phyloP scores from a whole-genome alignment of 2,329 filamentous ascomycete genomes.

The Cercospora janseana region DNA sequence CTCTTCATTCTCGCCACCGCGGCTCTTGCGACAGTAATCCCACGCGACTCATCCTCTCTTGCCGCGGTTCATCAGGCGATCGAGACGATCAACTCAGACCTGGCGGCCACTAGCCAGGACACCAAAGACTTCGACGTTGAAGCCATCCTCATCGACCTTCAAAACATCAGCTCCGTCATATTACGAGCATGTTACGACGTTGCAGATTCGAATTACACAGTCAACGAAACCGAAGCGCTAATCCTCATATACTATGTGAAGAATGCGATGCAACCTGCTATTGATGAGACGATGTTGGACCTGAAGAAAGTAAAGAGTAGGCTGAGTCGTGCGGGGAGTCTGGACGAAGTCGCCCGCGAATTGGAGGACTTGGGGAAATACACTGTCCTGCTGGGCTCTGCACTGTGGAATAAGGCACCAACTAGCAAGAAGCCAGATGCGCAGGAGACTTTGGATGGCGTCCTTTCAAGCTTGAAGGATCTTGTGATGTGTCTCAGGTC shows the following conservation, averaged over 20 bases:
- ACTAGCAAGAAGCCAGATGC: constrained; percentile 6
- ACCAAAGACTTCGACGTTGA: neutral
- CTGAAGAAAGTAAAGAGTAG: neutral
- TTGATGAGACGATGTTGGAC: constrained; percentile 4
- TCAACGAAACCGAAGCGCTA: neutral
- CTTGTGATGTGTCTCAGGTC: neutral
- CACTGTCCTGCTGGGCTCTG: neutral
- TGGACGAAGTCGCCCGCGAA: constrained; percentile 1
- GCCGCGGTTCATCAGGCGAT: constrained; percentile 2
- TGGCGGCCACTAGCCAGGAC: neutral
- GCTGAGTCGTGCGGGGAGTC: neutral
- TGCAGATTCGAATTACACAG: neutral
- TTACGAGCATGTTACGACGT: neutral
- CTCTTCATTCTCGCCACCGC: constrained; percentile 13
- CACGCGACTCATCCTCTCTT: neutral
- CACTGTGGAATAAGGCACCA: constrained; percentile 3
- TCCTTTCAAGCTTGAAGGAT: constrained; percentile 3
- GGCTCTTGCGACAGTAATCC: constrained; percentile 1
- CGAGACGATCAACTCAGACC: neutral
- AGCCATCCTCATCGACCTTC: neutral
- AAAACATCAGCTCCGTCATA: neutral
- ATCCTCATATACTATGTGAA: neutral
- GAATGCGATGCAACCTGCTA: neutral
- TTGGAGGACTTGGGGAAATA: constrained; percentile 4
- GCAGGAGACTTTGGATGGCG: neutral